phyloP scores from a whole-genome alignment of 2,329 filamentous ascomycete genomes.

The Fusarium sp. region DNA sequence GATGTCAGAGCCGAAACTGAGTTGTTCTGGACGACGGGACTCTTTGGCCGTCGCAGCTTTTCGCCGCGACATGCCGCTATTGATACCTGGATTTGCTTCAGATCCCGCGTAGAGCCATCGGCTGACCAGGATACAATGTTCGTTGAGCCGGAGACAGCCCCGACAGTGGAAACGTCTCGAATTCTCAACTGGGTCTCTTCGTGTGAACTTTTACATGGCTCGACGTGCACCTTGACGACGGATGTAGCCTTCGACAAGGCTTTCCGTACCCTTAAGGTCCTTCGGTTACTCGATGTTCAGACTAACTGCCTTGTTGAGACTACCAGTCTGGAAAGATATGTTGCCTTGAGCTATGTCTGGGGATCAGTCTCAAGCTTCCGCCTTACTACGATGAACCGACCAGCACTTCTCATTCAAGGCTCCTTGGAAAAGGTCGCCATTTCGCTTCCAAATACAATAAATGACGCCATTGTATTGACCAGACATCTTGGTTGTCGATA shows the following conservation, averaged over 20 bases:
- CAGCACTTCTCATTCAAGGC: background rate
- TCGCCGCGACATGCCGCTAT: fast-evolving
- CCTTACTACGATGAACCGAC: conserved; percentile 9
- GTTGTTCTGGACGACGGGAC: fast-evolving
- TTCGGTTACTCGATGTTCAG: background rate
- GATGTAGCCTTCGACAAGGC: background rate
- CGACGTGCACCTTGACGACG: background rate
- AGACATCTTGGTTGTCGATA: conserved; percentile 1
- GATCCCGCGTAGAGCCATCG: no score
- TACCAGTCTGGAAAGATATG: background rate
- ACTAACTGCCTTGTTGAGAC: background rate
- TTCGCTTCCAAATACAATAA: background rate
- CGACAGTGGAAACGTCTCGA: background rate
- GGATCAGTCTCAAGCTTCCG: conserved; percentile 8
- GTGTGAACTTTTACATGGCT: background rate
- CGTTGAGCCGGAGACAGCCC: no score
- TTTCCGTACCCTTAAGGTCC: conserved; percentile 4
- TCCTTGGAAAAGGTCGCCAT: background rate
- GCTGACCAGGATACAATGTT: no score
- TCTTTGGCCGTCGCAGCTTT: no score
- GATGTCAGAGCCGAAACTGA: background rate
- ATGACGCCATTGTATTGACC: background rate
- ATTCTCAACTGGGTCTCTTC: background rate
- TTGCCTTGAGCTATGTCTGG: conserved; percentile 29
- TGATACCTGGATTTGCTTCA: no score